Conservation (phyloP, 1,284 basidiomycete genomes). For the Neonothopanus nambi region DNA sequence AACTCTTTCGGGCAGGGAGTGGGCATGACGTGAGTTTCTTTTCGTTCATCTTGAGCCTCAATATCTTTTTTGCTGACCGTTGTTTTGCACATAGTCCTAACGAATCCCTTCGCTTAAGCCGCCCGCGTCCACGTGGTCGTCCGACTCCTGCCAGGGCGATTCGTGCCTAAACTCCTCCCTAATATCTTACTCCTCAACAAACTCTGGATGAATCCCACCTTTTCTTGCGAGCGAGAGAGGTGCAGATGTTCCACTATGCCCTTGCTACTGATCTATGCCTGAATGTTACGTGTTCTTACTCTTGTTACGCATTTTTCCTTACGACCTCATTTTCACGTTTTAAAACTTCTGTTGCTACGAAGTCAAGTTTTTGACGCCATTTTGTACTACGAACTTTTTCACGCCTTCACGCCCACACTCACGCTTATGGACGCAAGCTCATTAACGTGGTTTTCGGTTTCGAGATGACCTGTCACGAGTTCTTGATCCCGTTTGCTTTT, state of each 20-base stretch:
- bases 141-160: slow-evolving; percentile 43
- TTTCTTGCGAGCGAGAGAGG: slow-evolving; percentile 1
- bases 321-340: slow-evolving; percentile 4
- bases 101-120: slow-evolving; percentile 62
- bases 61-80: slow-evolving; percentile 4
- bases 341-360: background rate
- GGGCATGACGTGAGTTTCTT: slow-evolving; percentile 53
- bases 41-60: background rate
- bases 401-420: background rate
- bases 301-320: slow-evolving; percentile 2
- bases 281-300: slow-evolving; percentile 1
- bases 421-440: background rate
- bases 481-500: slow-evolving; percentile 4
- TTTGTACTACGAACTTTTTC: background rate
- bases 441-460: background rate
- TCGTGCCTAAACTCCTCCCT: slow-evolving; percentile 6
- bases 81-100: slow-evolving; percentile 47
- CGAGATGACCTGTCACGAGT: slow-evolving; percentile 9
- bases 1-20: slow-evolving; percentile 43
- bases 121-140: slow-evolving; percentile 63
- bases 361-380: background rate
- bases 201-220: background rate
- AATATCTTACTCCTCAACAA: background rate
- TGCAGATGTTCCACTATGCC: no score
- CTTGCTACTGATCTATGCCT: slow-evolving; percentile 15